These are phyloP conservation scores for Tricholoma sp. DNA, from an alignment of 768 basidiomycete species.

Conservation along the genomic window DNA sequence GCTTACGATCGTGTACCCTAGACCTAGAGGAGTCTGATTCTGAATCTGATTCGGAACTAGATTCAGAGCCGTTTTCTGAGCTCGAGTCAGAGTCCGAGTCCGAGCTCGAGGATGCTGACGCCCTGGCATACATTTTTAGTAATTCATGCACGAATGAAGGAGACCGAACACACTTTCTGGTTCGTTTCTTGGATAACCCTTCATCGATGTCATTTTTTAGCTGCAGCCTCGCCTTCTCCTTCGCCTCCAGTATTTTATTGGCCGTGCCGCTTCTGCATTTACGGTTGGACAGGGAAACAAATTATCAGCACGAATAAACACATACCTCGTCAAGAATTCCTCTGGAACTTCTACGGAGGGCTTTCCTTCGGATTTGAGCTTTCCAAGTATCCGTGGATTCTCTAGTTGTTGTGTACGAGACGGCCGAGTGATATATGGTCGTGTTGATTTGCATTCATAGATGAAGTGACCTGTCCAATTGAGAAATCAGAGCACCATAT, in stretches of 20 bases:
- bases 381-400: conserved; percentile 63
- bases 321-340: conserved; percentile 81
- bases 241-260: conserved; percentile 75
- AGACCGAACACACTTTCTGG: conserved; percentile 26
- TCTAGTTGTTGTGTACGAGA: conserved; percentile 84
- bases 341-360: conserved; percentile 85
- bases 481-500: not conserved
- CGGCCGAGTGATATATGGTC: conserved; percentile 85
- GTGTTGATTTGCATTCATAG: conserved; percentile 78
- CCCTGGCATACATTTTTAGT: not conserved
- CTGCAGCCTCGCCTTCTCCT: conserved; percentile 69
- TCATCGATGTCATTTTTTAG: conserved; percentile 33
- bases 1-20: conserved; percentile 35
- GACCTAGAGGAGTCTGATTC: conserved; percentile 39
- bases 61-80: conserved; percentile 39
- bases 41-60: conserved; percentile 36
- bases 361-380: conserved; percentile 63
- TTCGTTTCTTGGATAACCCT: conserved; percentile 34
- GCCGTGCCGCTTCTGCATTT: conserved; percentile 66
- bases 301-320: conserved; percentile 22
- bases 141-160: not conserved
- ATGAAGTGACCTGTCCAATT: conserved; percentile 74
- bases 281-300: not conserved
- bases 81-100: conserved; percentile 35
- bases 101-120: conserved; percentile 22